These are phyloP conservation scores for Trametes gibbosa DNA, from an alignment of 768 basidiomycete genomes.

Conservation along the genomic window DNA sequence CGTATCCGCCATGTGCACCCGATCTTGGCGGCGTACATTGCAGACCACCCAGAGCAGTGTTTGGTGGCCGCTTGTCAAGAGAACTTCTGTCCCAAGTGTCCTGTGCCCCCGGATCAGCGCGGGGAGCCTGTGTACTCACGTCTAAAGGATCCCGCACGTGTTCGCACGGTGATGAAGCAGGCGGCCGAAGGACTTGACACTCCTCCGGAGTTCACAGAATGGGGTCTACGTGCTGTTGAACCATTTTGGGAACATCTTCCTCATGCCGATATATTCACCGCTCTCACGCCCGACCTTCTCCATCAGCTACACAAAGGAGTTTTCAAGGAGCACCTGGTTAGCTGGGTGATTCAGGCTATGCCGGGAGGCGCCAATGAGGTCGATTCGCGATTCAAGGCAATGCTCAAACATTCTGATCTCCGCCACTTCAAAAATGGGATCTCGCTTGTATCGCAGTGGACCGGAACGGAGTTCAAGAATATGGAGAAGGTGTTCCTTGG, in stretches of 20 bases:
- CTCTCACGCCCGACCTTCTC: slow-evolving; percentile 37
- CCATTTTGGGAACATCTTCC: slow-evolving; percentile 38
- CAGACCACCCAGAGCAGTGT: slow-evolving; percentile 46
- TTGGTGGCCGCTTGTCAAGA: slow-evolving; percentile 30
- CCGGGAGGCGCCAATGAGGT: slow-evolving; percentile 29
- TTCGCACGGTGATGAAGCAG: background rate
- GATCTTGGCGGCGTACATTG: slow-evolving; percentile 39
- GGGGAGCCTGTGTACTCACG: slow-evolving; percentile 16
- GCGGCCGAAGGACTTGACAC: background rate
- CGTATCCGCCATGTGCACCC: slow-evolving; percentile 31
- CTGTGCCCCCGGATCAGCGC: slow-evolving; percentile 22
- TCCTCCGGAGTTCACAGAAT: slow-evolving; percentile 2
- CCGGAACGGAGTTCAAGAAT: slow-evolving; percentile 39
- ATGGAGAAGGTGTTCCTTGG: slow-evolving; percentile 30
- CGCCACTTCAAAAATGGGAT: slow-evolving; percentile 44
- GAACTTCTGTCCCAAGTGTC: slow-evolving; percentile 30
- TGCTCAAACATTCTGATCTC: slow-evolving; percentile 33
- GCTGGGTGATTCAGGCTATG: slow-evolving; percentile 15
- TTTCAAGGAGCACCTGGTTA: slow-evolving; percentile 37
- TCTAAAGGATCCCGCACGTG: slow-evolving; percentile 4
- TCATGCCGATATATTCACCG: slow-evolving; percentile 2
- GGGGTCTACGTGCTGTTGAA: slow-evolving; percentile 18
- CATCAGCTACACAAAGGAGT: slow-evolving; percentile 10
- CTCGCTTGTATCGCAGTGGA: slow-evolving; percentile 39
- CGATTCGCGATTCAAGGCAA: slow-evolving; percentile 33